Percentiles rank a stretch among this genome's conserved stretches.
Evolutionary conservation across 208 protist genomes (phyloP).

Genomic region (Wallacemonas sp.): DNA sequence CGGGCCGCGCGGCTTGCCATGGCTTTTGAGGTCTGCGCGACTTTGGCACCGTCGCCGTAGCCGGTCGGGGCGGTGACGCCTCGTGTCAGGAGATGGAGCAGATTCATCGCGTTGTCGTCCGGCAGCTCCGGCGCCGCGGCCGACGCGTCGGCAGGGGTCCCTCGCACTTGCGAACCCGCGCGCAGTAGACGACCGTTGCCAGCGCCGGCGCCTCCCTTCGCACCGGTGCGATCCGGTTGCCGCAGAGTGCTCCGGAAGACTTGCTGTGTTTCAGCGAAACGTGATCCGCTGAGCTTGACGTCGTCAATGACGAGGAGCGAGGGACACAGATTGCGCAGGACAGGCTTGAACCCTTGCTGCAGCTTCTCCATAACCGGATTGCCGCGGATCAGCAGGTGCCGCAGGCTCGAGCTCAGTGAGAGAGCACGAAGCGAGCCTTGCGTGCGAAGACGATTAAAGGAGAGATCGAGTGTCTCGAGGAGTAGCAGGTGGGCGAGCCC

Average conservation of each 20-base stretch:
- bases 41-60: constrained; percentile 46
- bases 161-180: background rate
- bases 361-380: constrained; percentile 65
- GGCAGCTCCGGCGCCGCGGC: too few relatives aligned
- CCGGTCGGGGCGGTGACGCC: constrained; percentile 51
- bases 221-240: constrained; percentile 29
- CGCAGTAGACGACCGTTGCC: background rate
- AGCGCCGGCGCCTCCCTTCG: background rate
- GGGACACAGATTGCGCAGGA: constrained; percentile 84
- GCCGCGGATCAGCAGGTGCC: constrained; percentile 65
- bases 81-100: constrained; percentile 70
- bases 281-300: constrained; percentile 42
- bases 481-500: constrained; percentile 74
- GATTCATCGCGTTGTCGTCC: constrained; percentile 32
- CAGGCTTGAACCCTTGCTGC: constrained; percentile 24
- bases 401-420: constrained; percentile 64
- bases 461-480: constrained; percentile 87
- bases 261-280: constrained; percentile 39
- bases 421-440: constrained; percentile 57
- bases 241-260: constrained; percentile 19
- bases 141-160: too few relatives aligned
- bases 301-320: constrained; percentile 69
- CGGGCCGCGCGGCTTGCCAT: constrained; percentile 18
- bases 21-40: constrained; percentile 31
- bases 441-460: constrained; percentile 62